Conservation (phyloP, 306 rosid species). For the Prunus campanulata region DNA sequence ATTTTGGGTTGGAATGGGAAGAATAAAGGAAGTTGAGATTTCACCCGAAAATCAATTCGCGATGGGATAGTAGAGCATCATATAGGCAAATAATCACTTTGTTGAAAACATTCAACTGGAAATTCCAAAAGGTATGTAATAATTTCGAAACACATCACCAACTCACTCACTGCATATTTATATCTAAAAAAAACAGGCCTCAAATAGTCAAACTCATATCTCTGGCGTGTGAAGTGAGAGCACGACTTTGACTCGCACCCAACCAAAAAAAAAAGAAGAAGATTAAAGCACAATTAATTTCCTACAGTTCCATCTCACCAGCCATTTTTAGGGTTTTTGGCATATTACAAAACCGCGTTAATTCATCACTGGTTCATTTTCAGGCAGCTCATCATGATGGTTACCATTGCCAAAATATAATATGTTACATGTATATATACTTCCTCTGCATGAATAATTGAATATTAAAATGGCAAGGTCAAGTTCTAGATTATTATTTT, state of each 20-base stretch:
- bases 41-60: too few species aligned
- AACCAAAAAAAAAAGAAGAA: background rate
- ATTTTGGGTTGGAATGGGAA: background rate
- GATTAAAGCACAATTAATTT: background rate
- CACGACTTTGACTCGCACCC: background rate
- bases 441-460: constrained; percentile 5
- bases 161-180: background rate
- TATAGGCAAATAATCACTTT: background rate
- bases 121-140: background rate
- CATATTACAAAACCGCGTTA: constrained; percentile 30
- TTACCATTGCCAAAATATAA: constrained; percentile 17
- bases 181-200: background rate
- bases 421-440: background rate
- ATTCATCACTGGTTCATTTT: constrained; percentile 17
- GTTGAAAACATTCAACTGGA: background rate
- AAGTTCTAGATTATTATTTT: background rate
- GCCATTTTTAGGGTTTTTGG: background rate
- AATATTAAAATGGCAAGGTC: background rate
- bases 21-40: too few species aligned
- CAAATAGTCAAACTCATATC: background rate
- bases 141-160: background rate
- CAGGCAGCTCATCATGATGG: constrained; percentile 40
- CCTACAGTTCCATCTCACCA: background rate
- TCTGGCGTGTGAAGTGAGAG: background rate
- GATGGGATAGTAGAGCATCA: background rate